phyloP scores from a whole-genome alignment of 768 basidiomycete species.

The Lactarius akahatsu region DNA sequence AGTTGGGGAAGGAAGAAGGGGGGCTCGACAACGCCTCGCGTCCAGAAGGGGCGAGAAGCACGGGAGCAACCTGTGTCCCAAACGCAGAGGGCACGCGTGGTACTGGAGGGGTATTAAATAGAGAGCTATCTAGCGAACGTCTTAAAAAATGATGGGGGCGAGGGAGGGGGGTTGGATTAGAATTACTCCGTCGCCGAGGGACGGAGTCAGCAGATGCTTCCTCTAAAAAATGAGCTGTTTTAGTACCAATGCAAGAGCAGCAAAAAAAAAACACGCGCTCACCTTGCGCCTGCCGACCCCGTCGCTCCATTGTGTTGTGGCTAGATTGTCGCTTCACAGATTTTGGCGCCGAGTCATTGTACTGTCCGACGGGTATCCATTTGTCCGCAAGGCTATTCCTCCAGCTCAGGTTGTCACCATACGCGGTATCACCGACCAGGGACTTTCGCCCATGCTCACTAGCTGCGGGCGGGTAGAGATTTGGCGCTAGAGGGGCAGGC shows the following conservation, averaged over 20 bases:
- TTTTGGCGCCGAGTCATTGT: background rate
- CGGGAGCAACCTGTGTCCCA: background rate
- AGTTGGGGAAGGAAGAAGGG: slow-evolving; percentile 5
- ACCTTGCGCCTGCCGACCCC: slow-evolving; percentile 12
- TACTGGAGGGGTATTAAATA: slow-evolving; percentile 12
- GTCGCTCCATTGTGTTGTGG: slow-evolving; percentile 9
- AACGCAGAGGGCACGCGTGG: slow-evolving; percentile 23
- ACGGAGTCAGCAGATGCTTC: slow-evolving; percentile 3
- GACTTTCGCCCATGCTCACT: background rate
- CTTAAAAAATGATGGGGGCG: slow-evolving; percentile 15
- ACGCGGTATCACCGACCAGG: background rate
- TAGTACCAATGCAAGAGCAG: background rate
- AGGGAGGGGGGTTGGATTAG: slow-evolving; percentile 22
- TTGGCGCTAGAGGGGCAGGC: slow-evolving; percentile 60
- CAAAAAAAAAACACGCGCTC: slow-evolving; percentile 3
- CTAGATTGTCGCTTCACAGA: background rate
- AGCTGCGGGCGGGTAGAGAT: slow-evolving; percentile 28
- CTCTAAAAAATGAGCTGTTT: background rate
- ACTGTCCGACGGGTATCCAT: slow-evolving; percentile 26
- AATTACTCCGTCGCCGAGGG: slow-evolving; percentile 17
- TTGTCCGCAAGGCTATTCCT: slow-evolving; percentile 21
- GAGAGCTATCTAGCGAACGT: background rate
- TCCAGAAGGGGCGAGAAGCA: background rate
- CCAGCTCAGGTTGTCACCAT: slow-evolving; percentile 8
- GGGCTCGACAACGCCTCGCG: background rate